phyloP scores from a whole-genome alignment of 164 flowering plant genomes.

The Pachysandra terminalis region DNA sequence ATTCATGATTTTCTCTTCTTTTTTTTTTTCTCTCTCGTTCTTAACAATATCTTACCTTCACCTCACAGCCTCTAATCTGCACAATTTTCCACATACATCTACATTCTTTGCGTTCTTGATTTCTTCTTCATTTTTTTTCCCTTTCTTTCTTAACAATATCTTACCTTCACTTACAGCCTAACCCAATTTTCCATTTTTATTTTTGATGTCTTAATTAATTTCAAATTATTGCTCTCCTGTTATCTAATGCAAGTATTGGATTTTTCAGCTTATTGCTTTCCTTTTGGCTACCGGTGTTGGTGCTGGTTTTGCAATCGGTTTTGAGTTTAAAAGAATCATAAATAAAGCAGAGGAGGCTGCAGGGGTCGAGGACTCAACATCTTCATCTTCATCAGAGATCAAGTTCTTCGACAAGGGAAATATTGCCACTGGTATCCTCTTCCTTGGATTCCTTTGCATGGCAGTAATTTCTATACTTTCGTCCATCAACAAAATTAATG shows the following conservation, averaged over 20 bases:
- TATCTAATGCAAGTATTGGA: not conserved
- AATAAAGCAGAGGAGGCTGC: not conserved
- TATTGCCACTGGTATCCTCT: slow-evolving; percentile 28
- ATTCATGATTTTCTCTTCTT: no score
- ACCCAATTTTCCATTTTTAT: no score
- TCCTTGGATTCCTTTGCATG: slow-evolving; percentile 31
- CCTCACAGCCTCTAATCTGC: no score
- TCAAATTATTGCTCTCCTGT: no score
- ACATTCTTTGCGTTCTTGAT: no score
- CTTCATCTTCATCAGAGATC: not conserved
- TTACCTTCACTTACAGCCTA: no score
- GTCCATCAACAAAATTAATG: slow-evolving; percentile 10
- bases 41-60: no score
- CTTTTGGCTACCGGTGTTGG: slow-evolving; percentile 40
- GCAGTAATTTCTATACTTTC: slow-evolving; percentile 31
- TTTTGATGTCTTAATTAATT: no score
- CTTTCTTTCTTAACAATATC: no score
- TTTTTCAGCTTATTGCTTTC: slow-evolving; percentile 7
- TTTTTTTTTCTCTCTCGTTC: no score
- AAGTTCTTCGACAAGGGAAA: slow-evolving; percentile 29
- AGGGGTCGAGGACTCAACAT: slow-evolving; percentile 10
- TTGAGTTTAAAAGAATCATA: slow-evolving; percentile 30
- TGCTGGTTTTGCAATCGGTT: slow-evolving; percentile 37
- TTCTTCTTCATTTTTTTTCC: no score
- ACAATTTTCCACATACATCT: no score